Evolutionary conservation across 164 flowering plant species (phyloP).

Genomic region (Berberis vulgaris): DNA sequence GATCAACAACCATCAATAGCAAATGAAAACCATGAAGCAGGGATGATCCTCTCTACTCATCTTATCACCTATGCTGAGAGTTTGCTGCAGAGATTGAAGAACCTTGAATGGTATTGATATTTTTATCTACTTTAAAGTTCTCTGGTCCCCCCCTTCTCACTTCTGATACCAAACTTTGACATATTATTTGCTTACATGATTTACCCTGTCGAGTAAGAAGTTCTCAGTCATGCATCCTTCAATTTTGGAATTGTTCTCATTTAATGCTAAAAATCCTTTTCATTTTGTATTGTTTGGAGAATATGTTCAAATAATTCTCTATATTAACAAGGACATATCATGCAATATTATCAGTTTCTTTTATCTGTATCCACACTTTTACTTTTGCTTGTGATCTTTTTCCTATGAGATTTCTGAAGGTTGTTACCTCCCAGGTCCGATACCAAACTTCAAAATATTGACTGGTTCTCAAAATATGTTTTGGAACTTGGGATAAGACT

Average conservation of each 20-base stretch:
- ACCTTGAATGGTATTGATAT: conserved; percentile 42
- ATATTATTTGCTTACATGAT: too few species aligned
- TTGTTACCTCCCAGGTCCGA: conserved; percentile 30
- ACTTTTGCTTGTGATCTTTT: neutral
- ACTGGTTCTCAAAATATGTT: conserved; percentile 31
- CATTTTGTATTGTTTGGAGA: too few species aligned
- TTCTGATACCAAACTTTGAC: neutral
- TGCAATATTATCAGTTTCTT: too few species aligned
- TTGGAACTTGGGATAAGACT: conserved; percentile 72
- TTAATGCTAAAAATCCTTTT: too few species aligned
- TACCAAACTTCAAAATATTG: conserved; percentile 22
- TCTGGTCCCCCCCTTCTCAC: neutral
- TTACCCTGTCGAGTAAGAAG: too few species aligned
- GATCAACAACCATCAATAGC: conserved; percentile 2
- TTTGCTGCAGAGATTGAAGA: conserved; percentile 53
- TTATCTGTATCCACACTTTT: too few species aligned
- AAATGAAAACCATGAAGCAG: conserved; percentile 15
- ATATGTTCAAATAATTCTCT: too few species aligned
- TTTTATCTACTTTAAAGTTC: neutral
- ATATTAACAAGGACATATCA: too few species aligned
- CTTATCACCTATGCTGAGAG: conserved; percentile 41
- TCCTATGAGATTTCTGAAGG: neutral
- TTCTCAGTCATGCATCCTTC: too few species aligned
- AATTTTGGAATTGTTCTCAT: too few species aligned
- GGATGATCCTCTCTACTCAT: conserved; percentile 23